Base-by-base conservation (phyloP, 106 monocot species). In the Agapanthus africanus region DNA sequence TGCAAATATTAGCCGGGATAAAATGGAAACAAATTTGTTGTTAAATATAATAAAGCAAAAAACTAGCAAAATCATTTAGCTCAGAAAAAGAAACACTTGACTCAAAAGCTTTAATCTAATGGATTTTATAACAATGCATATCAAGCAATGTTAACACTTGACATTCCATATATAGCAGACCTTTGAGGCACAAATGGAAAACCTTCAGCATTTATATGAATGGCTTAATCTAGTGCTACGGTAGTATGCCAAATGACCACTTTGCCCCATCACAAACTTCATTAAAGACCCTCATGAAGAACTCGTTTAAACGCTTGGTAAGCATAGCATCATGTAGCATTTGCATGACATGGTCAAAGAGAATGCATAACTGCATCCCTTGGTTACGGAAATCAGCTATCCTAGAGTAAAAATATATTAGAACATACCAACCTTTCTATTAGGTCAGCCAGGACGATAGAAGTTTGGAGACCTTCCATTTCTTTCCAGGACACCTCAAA, bases 401-500 rank as follows among this genome's bases (percentile, higher is more conserved):
- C n/a, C n/a, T n/a, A n/a, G n/a, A n/a, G n/a, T n/a, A n/a, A n/a
- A n/a, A n/a, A n/a, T n/a, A n/a, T n/a, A n/a, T n/a, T n/a, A n/a
- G n/a, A n/a, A n/a, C n/a, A n/a, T n/a, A n/a, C n/a, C n/a, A n/a
- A n/a, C n/a, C 90, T 78, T 76, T 77, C 71, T 6, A 93, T 28
- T 7, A 90, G 73, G 82, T 84, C 82, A 68, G 87, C 82, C 25
- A 86, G 82, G 9, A 93, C 84, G 10, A 70, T 60, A 28, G 81
- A 87, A 30, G 77, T 73, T 15, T 72, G 35, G 3, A 80, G 66
- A 37, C 90, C 82, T 66, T 81, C 87, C 15, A 84, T 70, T 42
- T 49, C 74, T 66, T 75, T 77, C 93, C 93, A 93, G 32, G 81
- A 82, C 65, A 90, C 93, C 65, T 93, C 90, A 77, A 82, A 93